Conservation (phyloP, 768 basidiomycete species). For the Candolleomyces eurysporus region DNA sequence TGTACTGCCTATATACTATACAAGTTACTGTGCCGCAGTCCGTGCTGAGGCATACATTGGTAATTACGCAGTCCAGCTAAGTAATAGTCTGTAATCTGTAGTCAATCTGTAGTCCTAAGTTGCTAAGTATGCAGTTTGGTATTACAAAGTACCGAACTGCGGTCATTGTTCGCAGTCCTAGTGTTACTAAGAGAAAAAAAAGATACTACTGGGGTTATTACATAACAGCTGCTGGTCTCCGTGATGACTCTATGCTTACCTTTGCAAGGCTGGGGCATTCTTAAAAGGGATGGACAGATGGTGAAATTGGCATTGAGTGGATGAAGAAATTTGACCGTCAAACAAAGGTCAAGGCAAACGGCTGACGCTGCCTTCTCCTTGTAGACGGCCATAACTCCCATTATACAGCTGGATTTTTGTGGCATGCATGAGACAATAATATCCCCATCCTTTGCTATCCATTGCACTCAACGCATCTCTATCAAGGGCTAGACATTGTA, state of each 20-base stretch:
- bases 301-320: constrained; percentile 34
- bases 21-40: too few relatives aligned
- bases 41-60: too few relatives aligned
- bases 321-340: constrained; percentile 31
- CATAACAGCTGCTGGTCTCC: background rate
- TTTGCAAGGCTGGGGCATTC: constrained; percentile 18
- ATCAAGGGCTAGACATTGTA: constrained; percentile 37
- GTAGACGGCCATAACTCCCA: constrained; percentile 40
- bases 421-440: constrained; percentile 22
- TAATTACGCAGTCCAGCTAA: too few relatives aligned
- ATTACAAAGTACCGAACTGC: too few relatives aligned
- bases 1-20: too few relatives aligned
- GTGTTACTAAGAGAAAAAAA: too few relatives aligned
- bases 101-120: too few relatives aligned
- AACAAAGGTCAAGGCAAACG: constrained; percentile 23
- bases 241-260: background rate
- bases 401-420: constrained; percentile 24
- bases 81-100: too few relatives aligned
- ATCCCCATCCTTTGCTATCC: constrained; percentile 41
- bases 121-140: too few relatives aligned
- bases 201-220: too few relatives aligned
- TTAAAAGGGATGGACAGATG: constrained; percentile 33
- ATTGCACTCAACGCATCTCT: constrained; percentile 38
- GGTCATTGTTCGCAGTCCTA: too few relatives aligned
- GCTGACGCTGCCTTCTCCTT: constrained; percentile 25